Base-by-base conservation (phyloP, 352 stramenopile species). In the Globisporangium mamillatum region DNA sequence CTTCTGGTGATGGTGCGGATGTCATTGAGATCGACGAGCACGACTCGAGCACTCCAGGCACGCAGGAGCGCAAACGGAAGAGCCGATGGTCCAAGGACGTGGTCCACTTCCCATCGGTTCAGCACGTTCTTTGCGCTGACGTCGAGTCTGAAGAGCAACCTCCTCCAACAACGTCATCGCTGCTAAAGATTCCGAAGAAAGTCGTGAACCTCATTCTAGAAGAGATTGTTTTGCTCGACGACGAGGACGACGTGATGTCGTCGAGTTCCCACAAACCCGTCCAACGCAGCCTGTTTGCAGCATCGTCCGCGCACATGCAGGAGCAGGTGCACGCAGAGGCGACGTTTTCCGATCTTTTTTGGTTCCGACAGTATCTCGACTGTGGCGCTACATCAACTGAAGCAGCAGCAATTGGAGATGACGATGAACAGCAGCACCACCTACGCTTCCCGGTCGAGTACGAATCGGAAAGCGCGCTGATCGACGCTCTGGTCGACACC, bases 341-440 rank as follows among this genome's bases (percentile, higher is more conserved):
- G 38, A 74, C 80, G 0, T 77, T 86, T 48, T 77, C 76, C 0
- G 83, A 91, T 46, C 63, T 80, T 18, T 91, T 90, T 70, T 91
- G 83, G 83, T 78, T 91, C 54, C 73, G 78, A 12, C 72, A 84
- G 38, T 80, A 72, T 55, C 64, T 77, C 24, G 62, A 60, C 64
- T 36, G 41, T 36, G 16, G 16, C 10, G 38, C 38, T 14, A 46
- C 2, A 46, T 14, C 38, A 46, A 46, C 12, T 16, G 36, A 27
- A 25, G 36, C 69, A n/a, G 22, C 34, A 55, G 63, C 44, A 4
- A 25, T 16, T 60, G 20, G 16, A 32, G 20, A 55, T 38, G 41
- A 56, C 20, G 22, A 46, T 20, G 22, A 36, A 32, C 25, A 56
- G 25, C 25, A 36, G 25, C 16, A 16, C 38, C 25, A 22, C 3